Conservation (phyloP, 306 rosid genomes). For the Morella rubra region DNA sequence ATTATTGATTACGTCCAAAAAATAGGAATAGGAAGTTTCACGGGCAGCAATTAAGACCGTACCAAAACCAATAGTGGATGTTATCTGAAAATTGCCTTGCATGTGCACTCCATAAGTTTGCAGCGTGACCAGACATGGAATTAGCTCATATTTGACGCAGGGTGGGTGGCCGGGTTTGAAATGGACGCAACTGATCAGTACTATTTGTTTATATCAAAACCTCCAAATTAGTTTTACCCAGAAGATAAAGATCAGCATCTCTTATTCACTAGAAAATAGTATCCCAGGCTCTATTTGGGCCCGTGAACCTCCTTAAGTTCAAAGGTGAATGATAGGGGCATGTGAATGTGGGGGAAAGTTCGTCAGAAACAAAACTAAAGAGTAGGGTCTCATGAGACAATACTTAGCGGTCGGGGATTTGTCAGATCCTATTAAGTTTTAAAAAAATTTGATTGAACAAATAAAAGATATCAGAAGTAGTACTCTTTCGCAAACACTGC, state of each 20-base stretch:
- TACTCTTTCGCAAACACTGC: conserved; percentile 3
- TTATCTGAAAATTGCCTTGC: no score
- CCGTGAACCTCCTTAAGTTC: conserved; percentile 34
- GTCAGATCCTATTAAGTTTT: no score
- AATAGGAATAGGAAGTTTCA: not conserved
- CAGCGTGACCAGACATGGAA: not conserved
- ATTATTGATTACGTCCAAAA: not conserved
- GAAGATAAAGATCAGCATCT: conserved; percentile 10
- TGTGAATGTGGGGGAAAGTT: conserved; percentile 21
- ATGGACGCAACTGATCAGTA: not conserved
- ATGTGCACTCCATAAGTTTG: not conserved
- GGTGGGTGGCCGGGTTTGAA: not conserved
- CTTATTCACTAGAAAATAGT: conserved; percentile 32
- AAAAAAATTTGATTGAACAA: not conserved
- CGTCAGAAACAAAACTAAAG: conserved; percentile 17
- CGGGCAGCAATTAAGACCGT: no score
- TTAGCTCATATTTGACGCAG: not conserved
- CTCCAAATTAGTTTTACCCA: conserved; percentile 12
- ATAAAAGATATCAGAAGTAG: not conserved
- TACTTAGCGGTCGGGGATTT: not conserved
- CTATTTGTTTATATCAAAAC: conserved; percentile 14
- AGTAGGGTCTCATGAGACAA: not conserved
- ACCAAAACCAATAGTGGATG: no score
- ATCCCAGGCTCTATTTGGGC: conserved; percentile 1
- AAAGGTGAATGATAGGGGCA: conserved; percentile 18